phyloP scores from a whole-genome alignment of 768 basidiomycete genomes.

The Phanerochaete carnosa region DNA sequence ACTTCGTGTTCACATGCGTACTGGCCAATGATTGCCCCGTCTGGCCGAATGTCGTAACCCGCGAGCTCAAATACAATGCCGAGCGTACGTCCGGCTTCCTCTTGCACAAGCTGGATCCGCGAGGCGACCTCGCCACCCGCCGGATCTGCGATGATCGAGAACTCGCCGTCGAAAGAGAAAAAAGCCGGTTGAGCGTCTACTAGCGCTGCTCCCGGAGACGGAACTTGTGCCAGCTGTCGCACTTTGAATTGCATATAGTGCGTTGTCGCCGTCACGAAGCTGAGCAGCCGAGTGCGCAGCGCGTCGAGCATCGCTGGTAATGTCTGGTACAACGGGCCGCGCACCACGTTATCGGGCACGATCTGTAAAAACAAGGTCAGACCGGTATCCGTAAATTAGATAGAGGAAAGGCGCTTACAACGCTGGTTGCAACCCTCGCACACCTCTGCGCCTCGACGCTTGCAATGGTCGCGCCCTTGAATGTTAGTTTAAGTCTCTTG shows the following conservation, averaged over 20 bases:
- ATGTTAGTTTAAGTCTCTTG: conserved; percentile 7
- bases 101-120: conserved; percentile 19
- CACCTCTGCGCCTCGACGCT: conserved; percentile 5
- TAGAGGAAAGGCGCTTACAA: neutral
- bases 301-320: conserved; percentile 12
- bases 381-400: neutral
- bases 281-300: conserved; percentile 15
- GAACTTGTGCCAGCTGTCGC: neutral
- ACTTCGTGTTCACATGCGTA: conserved; percentile 30
- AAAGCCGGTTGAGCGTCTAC: conserved; percentile 5
- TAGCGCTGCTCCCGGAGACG: neutral
- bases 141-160: conserved; percentile 42
- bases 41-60: conserved; percentile 2
- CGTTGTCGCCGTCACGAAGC: conserved; percentile 18
- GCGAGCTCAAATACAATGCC: conserved; percentile 32
- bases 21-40: conserved; percentile 33
- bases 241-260: conserved; percentile 20
- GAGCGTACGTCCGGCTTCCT: conserved; percentile 22
- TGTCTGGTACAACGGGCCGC: conserved; percentile 17
- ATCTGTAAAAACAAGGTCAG: neutral
- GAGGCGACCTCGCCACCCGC: conserved; percentile 24
- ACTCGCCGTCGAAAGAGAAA: conserved; percentile 52
- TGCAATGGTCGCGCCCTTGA: conserved; percentile 9
- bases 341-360: neutral
- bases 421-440: neutral